Evolutionary conservation across 2,329 filamentous ascomycete species (phyloP).

Genomic region (Sphaerostilbella broomeana): DNA sequence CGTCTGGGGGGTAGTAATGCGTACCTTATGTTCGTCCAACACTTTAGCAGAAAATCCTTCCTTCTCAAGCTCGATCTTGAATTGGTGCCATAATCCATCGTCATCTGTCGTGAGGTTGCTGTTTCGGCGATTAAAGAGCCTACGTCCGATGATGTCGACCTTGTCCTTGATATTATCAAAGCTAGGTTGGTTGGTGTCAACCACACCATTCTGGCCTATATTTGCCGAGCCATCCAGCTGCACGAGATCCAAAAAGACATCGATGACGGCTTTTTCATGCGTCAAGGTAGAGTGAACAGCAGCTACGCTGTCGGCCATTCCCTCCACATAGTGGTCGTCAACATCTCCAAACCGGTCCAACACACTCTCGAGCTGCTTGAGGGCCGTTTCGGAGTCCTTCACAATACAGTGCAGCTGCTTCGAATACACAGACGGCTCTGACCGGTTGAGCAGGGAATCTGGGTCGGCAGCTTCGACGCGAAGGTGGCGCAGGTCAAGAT

Average conservation of each 20-base stretch:
- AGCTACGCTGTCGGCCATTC: conserved; percentile 33
- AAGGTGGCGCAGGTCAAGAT: conserved; percentile 51
- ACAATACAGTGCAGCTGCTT: conserved; percentile 46
- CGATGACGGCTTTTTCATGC: conserved; percentile 46
- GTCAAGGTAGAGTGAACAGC: conserved; percentile 41
- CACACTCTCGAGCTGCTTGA: conserved; percentile 48
- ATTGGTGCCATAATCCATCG: conserved; percentile 51
- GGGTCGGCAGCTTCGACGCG: conserved; percentile 51
- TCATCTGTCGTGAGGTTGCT: conserved; percentile 34
- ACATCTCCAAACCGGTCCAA: conserved; percentile 40
- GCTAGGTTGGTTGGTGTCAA: conserved; percentile 32
- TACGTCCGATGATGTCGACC: conserved; percentile 50
- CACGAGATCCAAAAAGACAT: conserved; percentile 51
- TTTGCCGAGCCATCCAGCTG: conserved; percentile 45
- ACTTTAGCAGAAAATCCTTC: conserved; percentile 53
- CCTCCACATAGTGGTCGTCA: conserved; percentile 23
- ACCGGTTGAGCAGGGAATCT: conserved; percentile 47
- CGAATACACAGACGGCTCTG: conserved; percentile 36
- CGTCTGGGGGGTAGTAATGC: conserved; percentile 16
- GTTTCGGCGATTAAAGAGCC: conserved; percentile 40
- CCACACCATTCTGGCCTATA: conserved; percentile 24
- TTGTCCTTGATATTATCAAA: conserved; percentile 54
- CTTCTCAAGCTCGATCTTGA: conserved; percentile 49
- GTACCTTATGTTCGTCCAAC: conserved; percentile 51
- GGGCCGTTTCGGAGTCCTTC: conserved; percentile 47